A percentile compares a stretch with the other conserved stretches of the same genome.
phyloP scores from a whole-genome alignment of 2,329 filamentous ascomycete genomes.

The Alternaria arbusti region DNA sequence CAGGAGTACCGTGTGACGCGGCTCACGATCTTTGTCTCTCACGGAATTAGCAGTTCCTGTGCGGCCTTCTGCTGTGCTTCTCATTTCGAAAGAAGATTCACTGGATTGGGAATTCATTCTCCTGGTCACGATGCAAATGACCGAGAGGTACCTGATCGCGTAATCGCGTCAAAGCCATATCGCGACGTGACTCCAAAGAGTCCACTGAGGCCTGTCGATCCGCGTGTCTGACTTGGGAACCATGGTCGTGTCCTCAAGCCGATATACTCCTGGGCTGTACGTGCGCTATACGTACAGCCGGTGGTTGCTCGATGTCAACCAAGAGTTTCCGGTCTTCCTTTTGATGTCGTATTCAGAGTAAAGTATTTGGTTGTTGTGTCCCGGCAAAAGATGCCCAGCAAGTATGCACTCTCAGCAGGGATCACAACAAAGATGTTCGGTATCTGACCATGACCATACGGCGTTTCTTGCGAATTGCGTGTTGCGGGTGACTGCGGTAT shows the following conservation, averaged over 20 bases:
- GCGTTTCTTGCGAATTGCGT: background rate
- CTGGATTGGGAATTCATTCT: background rate
- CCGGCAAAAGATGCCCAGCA: background rate
- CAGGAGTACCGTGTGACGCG: background rate
- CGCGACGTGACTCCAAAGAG: background rate
- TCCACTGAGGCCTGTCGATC: background rate
- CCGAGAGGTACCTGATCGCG: background rate
- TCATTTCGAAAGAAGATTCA: background rate
- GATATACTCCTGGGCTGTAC: background rate
- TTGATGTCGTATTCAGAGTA: background rate
- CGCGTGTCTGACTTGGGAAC: background rate
- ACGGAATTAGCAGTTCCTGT: background rate
- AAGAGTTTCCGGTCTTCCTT: background rate
- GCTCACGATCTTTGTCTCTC: background rate
- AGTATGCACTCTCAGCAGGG: background rate
- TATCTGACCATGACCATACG: background rate
- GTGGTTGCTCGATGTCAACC: accelerated
- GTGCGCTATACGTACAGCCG: background rate
- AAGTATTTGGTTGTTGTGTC: background rate
- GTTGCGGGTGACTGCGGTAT: background rate
- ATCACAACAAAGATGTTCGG: background rate
- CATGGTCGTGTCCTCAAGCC: background rate
- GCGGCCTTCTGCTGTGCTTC: background rate
- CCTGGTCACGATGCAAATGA: background rate
- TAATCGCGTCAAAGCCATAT: background rate